Conservation (phyloP, 345 rosid species). For the Bruguiera sexangula region DNA sequence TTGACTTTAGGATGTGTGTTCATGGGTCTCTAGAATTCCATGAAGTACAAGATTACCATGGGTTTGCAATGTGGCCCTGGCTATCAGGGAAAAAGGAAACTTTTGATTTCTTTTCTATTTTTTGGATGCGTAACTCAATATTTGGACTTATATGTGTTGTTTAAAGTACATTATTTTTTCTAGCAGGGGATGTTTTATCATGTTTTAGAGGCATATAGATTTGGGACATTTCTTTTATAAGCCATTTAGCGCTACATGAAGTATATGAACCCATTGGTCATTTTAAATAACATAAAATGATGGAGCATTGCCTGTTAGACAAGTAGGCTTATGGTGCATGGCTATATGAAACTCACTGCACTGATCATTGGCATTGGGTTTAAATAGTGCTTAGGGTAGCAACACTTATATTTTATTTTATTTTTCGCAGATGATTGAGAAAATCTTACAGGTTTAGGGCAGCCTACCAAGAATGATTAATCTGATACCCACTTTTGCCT, state of each 20-base stretch:
- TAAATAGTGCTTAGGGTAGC: too few species aligned
- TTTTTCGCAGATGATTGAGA: not conserved
- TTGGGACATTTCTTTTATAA: not conserved
- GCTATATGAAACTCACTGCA: too few species aligned
- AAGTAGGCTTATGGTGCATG: too few species aligned
- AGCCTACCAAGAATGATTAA: not conserved
- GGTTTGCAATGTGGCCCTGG: too few species aligned
- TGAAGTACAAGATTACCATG: too few species aligned
- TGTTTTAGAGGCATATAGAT: too few species aligned
- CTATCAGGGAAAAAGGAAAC: not conserved
- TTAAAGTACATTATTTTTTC: not conserved
- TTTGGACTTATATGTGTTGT: not conserved
- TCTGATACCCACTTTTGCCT: not conserved
- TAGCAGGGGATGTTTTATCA: not conserved
- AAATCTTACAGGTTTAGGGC: not conserved
- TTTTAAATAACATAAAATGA: too few species aligned
- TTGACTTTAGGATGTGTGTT: too few species aligned
- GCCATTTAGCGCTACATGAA: not conserved
- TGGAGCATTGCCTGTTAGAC: too few species aligned
- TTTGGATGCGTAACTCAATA: not conserved
- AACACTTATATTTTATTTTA: not conserved
- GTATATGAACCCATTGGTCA: not conserved
- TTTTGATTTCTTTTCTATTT: not conserved
- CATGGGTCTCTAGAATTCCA: too few species aligned
- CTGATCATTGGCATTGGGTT: too few species aligned